phyloP scores from a whole-genome alignment of 2,329 filamentous ascomycete species.

The Colletotrichum sojae region DNA sequence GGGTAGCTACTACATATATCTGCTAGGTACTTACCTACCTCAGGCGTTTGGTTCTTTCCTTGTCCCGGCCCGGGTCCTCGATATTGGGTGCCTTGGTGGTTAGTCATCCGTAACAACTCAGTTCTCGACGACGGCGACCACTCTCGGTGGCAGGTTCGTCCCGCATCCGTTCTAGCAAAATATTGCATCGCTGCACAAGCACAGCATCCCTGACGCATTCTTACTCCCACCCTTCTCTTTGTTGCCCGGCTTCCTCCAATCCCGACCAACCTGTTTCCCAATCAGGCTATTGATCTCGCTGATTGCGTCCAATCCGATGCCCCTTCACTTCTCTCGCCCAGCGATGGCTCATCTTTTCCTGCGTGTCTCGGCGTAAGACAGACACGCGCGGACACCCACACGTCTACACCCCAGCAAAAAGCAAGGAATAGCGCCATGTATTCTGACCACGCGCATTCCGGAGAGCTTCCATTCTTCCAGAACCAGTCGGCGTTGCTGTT shows the following conservation, averaged over 20 bases:
- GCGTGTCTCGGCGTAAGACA: conserved; percentile 25
- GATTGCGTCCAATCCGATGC: conserved; percentile 1
- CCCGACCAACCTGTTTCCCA: background rate
- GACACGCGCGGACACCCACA: background rate
- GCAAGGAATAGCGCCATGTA: conserved; percentile 11
- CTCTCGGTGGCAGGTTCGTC: conserved; percentile 9
- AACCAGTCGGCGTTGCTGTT: conserved; percentile 4
- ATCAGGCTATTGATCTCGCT: conserved; percentile 15
- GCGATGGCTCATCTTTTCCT: background rate
- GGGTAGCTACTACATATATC: no score
- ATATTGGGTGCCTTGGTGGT: background rate
- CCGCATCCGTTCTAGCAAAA: conserved; percentile 19
- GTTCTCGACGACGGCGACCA: background rate
- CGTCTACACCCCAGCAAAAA: background rate
- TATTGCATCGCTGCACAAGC: background rate
- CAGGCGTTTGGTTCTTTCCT: background rate
- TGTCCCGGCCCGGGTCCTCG: background rate
- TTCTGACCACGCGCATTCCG: conserved; percentile 18
- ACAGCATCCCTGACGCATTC: conserved; percentile 17
- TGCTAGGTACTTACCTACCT: no score
- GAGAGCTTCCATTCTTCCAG: conserved; percentile 14
- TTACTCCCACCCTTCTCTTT: conserved; percentile 1
- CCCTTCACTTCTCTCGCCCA: background rate
- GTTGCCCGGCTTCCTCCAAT: background rate
- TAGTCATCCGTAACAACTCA: background rate